Percentiles rank a stretch among this genome's conserved stretches.
phyloP scores from a whole-genome alignment of 768 basidiomycete species.

The Boletus reticuloceps region DNA sequence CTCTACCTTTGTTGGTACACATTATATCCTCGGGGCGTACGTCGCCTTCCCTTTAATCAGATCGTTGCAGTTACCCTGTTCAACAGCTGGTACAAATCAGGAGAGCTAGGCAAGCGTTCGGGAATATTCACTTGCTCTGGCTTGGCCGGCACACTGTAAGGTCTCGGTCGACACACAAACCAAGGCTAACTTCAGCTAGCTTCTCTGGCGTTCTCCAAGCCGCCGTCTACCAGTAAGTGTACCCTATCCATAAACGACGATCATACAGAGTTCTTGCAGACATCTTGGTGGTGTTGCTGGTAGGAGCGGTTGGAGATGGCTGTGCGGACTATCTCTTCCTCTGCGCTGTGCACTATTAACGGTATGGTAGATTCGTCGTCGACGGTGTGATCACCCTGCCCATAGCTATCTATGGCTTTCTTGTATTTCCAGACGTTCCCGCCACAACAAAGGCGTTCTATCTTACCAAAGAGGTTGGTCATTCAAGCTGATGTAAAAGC shows the following conservation, averaged over 20 bases:
- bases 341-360: background rate
- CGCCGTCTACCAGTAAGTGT: constrained; percentile 52
- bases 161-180: background rate
- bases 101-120: constrained; percentile 69
- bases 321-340: constrained; percentile 34
- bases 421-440: constrained; percentile 72
- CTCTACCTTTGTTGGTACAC: constrained; percentile 74
- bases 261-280: constrained; percentile 18
- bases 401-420: constrained; percentile 68
- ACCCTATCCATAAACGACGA: background rate
- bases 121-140: constrained; percentile 71
- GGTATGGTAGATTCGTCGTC: constrained; percentile 51
- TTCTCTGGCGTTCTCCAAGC: constrained; percentile 68
- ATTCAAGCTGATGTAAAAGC: background rate
- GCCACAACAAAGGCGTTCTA: constrained; percentile 63
- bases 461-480: constrained; percentile 51
- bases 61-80: background rate
- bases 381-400: constrained; percentile 72
- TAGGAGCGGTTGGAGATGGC: constrained; percentile 67
- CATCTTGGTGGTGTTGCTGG: constrained; percentile 50
- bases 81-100: constrained; percentile 63
- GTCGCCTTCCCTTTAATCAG: constrained; percentile 20
- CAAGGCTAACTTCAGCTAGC: constrained; percentile 28
- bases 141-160: constrained; percentile 58
- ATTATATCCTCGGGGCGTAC: constrained; percentile 70